Evolutionary conservation across 2,329 filamentous ascomycete species (phyloP), one percentile per base, ranked within the genome.

Genomic region (Penicillium rolfsii): DNA sequence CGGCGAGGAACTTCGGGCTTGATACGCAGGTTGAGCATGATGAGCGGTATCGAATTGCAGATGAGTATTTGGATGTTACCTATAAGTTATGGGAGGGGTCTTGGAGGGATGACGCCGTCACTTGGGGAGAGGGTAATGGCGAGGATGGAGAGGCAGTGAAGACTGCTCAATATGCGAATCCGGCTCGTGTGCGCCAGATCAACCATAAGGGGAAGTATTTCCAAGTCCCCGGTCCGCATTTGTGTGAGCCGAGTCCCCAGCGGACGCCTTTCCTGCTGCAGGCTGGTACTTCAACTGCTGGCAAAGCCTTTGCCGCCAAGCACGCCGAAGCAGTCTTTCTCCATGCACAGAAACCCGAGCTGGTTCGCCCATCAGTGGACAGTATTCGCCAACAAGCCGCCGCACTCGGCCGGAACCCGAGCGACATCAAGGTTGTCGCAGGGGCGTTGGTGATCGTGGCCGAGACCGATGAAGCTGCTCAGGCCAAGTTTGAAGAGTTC

Each of bases 41-140:
- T 52, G 78, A 82, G 71, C 76, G 81, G 11, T 83, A 83, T 65
- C 73, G 70, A 4, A 79, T 80, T 19, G 81, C 81, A 0, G 76
- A 83, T 50, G 82, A 83, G 63, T 83, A 82, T 57, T 70, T 82
- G 54, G 70, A 79, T n/a, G 75, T 80, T 7, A 68, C 73, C 1
- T 79, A 80, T 57, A 82, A 82, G 65, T 74, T 85, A 0, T 85
- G 81, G 82, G 82, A 85, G 69, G 81, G 79, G 0, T 82, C 79
- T 5, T 85, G 83, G 82, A 73, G 79, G 24, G 77, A 79, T 43
- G 76, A 73, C 6, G 77, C 78, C 0, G 74, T 79, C 5, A 68
- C 56, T 5, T 69, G 73, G 57, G 62, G 61, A 4, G 61, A 68
- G 19, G 19, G 40, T 2, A 57, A 56, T 11, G 66, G 69, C 22